Conservation (phyloP, 371 early-diverging fungal species). For the Cokeromyces recurvatus region DNA sequence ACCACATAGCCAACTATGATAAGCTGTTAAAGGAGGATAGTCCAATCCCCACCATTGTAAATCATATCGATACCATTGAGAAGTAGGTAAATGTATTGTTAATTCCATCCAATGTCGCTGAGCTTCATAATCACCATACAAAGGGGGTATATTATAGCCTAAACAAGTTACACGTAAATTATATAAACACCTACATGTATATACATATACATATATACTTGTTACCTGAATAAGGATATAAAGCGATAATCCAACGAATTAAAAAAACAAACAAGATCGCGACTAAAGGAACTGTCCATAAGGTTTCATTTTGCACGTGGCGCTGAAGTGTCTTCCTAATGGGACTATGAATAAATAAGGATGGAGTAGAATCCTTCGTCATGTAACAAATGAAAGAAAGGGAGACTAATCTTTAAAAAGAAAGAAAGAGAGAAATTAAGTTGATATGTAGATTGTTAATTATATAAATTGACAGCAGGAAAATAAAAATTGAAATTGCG, state of each 20-base stretch:
- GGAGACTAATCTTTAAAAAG: no score
- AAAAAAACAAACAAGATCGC: slow-evolving; percentile 56
- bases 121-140: slow-evolving; percentile 95
- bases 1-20: slow-evolving; percentile 86
- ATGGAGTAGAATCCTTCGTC: slow-evolving; percentile 13
- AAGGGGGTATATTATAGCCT: slow-evolving; percentile 59
- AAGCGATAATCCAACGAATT: slow-evolving; percentile 68
- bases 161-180: no score
- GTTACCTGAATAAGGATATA: slow-evolving; percentile 80
- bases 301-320: slow-evolving; percentile 21
- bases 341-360: slow-evolving; percentile 20
- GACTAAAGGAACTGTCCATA: slow-evolving; percentile 39
- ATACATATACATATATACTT: no score
- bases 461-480: no score
- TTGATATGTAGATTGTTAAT: no score
- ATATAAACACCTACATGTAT: no score
- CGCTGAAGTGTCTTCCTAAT: slow-evolving; percentile 10
- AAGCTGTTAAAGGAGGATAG: slow-evolving; percentile 95
- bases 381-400: no score
- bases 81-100: slow-evolving; percentile 70
- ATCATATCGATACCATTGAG: slow-evolving; percentile 86
- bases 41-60: slow-evolving; percentile 93
- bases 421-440: no score
- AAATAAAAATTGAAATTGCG: no score
- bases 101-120: slow-evolving; percentile 98